These are phyloP conservation scores for Psidium friedrichsthalianum DNA, from an alignment of 345 rosid species.

Conservation along the genomic window DNA sequence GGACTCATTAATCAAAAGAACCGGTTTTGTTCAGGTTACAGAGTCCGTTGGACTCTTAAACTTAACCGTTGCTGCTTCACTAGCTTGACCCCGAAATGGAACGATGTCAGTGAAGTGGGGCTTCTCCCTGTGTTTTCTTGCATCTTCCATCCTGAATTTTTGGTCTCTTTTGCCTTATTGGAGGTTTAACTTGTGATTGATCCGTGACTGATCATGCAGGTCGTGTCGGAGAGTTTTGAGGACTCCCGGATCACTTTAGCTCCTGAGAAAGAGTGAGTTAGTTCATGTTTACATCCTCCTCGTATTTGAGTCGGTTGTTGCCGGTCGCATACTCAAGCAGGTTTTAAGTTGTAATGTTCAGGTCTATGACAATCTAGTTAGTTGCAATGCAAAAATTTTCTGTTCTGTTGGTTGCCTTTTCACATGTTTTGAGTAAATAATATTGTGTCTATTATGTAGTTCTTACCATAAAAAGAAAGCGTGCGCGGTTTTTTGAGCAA, in stretches of 20 bases:
- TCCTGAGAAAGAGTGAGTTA: not conserved
- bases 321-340: not conserved
- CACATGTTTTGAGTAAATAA: not conserved
- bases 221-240: not conserved
- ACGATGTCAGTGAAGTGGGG: not conserved
- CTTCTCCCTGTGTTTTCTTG: not conserved
- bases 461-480: not conserved
- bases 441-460: not conserved
- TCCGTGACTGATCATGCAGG: not conserved
- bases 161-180: not conserved
- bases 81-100: not conserved
- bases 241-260: not conserved
- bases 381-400: not conserved
- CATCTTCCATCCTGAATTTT: not conserved
- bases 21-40: constrained; percentile 2
- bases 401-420: not conserved
- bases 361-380: not conserved
- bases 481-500: not conserved
- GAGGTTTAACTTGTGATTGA: not conserved
- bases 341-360: not conserved
- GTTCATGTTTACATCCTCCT: not conserved
- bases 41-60: not conserved
- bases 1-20: not conserved
- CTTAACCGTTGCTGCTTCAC: not conserved
- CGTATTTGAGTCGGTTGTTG: not conserved